A percentile compares a stretch with the other conserved stretches of the same genome.
Evolutionary conservation across 139 green algal genomes (phyloP).

Genomic region (Coelastrella sp.): DNA sequence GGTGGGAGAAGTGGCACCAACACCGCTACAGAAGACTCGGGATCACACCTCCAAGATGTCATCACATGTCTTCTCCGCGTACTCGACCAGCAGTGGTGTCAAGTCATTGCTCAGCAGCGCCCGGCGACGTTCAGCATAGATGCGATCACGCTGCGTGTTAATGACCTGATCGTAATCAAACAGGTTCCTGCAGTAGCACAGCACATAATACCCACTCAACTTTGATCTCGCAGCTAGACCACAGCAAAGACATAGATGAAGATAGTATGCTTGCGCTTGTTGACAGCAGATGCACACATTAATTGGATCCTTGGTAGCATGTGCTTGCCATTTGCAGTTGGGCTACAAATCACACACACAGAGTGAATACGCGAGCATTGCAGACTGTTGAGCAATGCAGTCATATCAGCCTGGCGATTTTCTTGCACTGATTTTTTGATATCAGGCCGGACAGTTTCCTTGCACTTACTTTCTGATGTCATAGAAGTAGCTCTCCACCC

Average conservation of each 20-base stretch:
- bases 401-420: not conserved
- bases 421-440: not conserved
- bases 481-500: slow-evolving; percentile 99
- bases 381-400: too few relatives aligned
- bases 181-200: slow-evolving; percentile 70
- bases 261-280: not conserved
- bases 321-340: too few relatives aligned
- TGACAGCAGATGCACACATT: too few relatives aligned
- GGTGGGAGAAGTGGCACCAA: too few relatives aligned
- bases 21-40: too few relatives aligned
- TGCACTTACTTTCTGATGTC: slow-evolving; percentile 91
- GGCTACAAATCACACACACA: too few relatives aligned
- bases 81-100: slow-evolving; percentile 89
- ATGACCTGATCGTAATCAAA: slow-evolving; percentile 99
- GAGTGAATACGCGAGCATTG: too few relatives aligned
- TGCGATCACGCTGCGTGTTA: slow-evolving; percentile 96
- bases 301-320: too few relatives aligned
- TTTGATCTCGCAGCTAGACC: not conserved
- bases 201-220: not conserved
- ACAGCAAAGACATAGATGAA: not conserved
- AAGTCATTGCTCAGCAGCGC: slow-evolving; percentile 86
- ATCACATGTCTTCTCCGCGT: slow-evolving; percentile 95
- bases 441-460: not conserved
- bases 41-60: slow-evolving; percentile 94
- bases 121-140: slow-evolving; percentile 91